These are phyloP conservation scores for Xylariales sp. DNA, from an alignment of 2,329 filamentous ascomycete species.

Conservation along the genomic window DNA sequence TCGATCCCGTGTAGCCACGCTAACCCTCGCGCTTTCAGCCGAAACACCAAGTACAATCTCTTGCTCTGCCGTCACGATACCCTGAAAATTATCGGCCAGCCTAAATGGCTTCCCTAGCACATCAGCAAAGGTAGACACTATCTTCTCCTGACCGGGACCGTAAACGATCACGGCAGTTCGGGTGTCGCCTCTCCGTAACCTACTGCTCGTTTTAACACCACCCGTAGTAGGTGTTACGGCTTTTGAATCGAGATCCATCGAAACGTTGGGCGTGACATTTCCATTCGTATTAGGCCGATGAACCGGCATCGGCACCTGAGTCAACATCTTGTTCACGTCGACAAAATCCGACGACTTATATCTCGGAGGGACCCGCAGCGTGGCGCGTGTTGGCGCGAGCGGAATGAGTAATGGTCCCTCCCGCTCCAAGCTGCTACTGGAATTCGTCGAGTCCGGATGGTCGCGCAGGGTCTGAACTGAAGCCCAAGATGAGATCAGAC, in stretches of 20 bases:
- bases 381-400: slow-evolving; percentile 16
- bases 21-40: slow-evolving; percentile 65
- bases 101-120: slow-evolving; percentile 80
- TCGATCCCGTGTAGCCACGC: slow-evolving; percentile 68
- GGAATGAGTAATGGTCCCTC: slow-evolving; percentile 21
- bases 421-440: slow-evolving; percentile 10
- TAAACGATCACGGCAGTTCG: slow-evolving; percentile 75
- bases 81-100: slow-evolving; percentile 65
- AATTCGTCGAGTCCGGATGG: neutral
- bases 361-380: slow-evolving; percentile 14
- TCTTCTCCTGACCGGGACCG: slow-evolving; percentile 76
- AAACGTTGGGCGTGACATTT: slow-evolving; percentile 35
- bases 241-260: slow-evolving; percentile 45
- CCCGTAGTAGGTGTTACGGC: slow-evolving; percentile 43
- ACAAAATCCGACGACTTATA: slow-evolving; percentile 24
- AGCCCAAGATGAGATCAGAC: slow-evolving; percentile 21
- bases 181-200: slow-evolving; percentile 64
- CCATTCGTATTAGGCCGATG: slow-evolving; percentile 54
- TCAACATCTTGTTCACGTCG: slow-evolving; percentile 50
- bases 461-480: slow-evolving; percentile 21
- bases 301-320: slow-evolving; percentile 63
- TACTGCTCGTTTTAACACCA: slow-evolving; percentile 58
- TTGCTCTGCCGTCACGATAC: slow-evolving; percentile 65
- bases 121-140: slow-evolving; percentile 80
- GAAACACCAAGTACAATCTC: slow-evolving; percentile 76